Evolutionary conservation across 2,329 filamentous ascomycete genomes (phyloP).

Genomic region (Dactylonectria estremocensis): DNA sequence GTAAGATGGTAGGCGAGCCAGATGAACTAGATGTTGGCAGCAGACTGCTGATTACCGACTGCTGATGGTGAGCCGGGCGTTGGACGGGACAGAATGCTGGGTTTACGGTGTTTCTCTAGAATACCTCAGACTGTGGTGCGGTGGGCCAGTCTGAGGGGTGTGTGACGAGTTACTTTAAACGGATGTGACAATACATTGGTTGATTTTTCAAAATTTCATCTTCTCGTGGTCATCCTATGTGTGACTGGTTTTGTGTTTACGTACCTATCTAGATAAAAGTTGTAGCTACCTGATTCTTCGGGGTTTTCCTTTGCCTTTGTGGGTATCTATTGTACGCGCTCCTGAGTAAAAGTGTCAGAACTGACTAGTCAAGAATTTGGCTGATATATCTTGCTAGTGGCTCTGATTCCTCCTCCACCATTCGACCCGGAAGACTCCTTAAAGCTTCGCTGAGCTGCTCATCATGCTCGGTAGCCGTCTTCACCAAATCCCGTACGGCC

Average conservation of each 20-base stretch:
- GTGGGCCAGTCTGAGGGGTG: conserved; percentile 33
- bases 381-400: conserved; percentile 62
- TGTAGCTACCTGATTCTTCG: neutral
- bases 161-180: conserved; percentile 43
- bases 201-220: conserved; percentile 3
- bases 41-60: conserved; percentile 25
- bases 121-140: conserved; percentile 30
- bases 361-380: conserved; percentile 53
- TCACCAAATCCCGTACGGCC: conserved; percentile 58
- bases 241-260: neutral
- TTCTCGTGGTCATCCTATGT: neutral
- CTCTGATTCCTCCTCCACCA: conserved; percentile 67
- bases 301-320: conserved; percentile 4
- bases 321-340: conserved; percentile 34
- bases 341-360: neutral
- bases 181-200: conserved; percentile 43
- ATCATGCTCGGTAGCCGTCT: conserved; percentile 59
- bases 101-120: conserved; percentile 44
- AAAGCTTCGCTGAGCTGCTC: conserved; percentile 57
- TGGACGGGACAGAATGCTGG: conserved; percentile 51
- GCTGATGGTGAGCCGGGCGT: conserved; percentile 44
- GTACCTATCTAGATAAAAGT: neutral
- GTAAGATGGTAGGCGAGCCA: conserved; percentile 35
- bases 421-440: conserved; percentile 62
- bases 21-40: conserved; percentile 22